Evolutionary conservation across 78 protist genomes (phyloP), one percentile per base, ranked within the genome.

Genomic region (Dictyostelium discoideum): DNA sequence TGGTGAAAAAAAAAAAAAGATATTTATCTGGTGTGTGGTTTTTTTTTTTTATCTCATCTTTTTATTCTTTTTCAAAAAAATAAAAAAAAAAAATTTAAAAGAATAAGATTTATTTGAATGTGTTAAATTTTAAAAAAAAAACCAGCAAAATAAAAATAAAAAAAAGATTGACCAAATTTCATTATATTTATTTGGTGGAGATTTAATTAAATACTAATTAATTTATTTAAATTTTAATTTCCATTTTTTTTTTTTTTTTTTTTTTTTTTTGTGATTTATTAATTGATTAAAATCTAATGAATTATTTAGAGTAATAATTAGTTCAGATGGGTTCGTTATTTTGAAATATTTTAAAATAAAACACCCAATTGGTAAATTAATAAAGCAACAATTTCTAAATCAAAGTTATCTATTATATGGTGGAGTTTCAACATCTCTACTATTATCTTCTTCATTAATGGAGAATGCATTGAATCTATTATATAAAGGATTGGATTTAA

Each of bases 361-460:
- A 67, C 89, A 85, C n/a, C 89, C 89, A 22, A 24, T 85, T 67
- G 89, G 82, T 26, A 40, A 63, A 10, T 44, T 85, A n/a, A 85
- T 85, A 42, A 85, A 85, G 40, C 39, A 67, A 42, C 73, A 85
- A 39, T 67, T 42, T 16, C 29, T 85, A 16, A 22, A 85, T 85
- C 39, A 22, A 20, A 29, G 20, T 9, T 85, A 69, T 69, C 37
- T 85, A 10, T 42, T 85, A 3, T 42, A 85, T 85, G 89, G 89
- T 42, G 82, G 78, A 10, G 78, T 85, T 10, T 67, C 78, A 42
- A 60, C 78, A 26, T 26, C 50, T 18, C 22, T 85, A 29, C 18
- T 85, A 3, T 44, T 85, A 14, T 63, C 89, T 10, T 67, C 65
- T 10, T 7, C 26, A 24, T 26, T 85, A 26, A 18, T 85, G 26